Conservation (phyloP, 371 early-diverging fungal genomes). For the Neoconidiobolus thromboides region DNA sequence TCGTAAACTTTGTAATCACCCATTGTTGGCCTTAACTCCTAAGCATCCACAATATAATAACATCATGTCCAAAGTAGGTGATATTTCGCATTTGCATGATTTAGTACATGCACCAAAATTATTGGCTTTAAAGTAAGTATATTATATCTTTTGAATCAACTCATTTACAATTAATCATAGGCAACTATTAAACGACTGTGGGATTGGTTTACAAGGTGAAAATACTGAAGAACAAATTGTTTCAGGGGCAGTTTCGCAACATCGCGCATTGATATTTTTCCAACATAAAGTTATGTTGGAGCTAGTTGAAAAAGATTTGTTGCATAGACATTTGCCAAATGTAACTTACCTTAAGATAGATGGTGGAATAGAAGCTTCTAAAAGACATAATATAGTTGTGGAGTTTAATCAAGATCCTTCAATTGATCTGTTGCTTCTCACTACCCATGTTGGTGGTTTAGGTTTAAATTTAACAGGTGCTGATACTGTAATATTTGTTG, state of each 20-base stretch:
- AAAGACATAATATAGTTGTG: slow-evolving; percentile 78
- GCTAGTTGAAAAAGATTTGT: slow-evolving; percentile 81
- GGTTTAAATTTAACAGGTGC: slow-evolving; percentile 98
- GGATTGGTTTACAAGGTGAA: slow-evolving; percentile 52
- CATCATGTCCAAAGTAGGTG: slow-evolving; percentile 34
- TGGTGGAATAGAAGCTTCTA: slow-evolving; percentile 69
- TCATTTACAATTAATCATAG: slow-evolving; percentile 11
- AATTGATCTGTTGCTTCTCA: slow-evolving; percentile 89
- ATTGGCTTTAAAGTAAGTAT: slow-evolving; percentile 49
- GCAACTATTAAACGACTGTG: slow-evolving; percentile 78
- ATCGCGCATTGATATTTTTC: slow-evolving; percentile 94
- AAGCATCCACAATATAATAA: slow-evolving; percentile 62
- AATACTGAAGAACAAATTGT: slow-evolving; percentile 28
- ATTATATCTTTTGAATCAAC: slow-evolving; percentile 1
- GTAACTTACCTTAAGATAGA: slow-evolving; percentile 94
- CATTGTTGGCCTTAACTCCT: slow-evolving; percentile 71
- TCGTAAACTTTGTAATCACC: slow-evolving; percentile 92
- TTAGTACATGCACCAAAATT: slow-evolving; percentile 86
- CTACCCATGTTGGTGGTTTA: slow-evolving; percentile 96
- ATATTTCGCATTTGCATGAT: slow-evolving; percentile 52
- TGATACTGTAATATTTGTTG: slow-evolving; percentile 98
- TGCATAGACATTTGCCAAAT: slow-evolving; percentile 58
- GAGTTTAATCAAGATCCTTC: slow-evolving; percentile 92
- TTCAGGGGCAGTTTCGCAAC: slow-evolving; percentile 51
- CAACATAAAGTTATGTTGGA: slow-evolving; percentile 95